Evolutionary conservation across 176 grass and related monocot genomes (phyloP).

Genomic region (Typha latifolia): DNA sequence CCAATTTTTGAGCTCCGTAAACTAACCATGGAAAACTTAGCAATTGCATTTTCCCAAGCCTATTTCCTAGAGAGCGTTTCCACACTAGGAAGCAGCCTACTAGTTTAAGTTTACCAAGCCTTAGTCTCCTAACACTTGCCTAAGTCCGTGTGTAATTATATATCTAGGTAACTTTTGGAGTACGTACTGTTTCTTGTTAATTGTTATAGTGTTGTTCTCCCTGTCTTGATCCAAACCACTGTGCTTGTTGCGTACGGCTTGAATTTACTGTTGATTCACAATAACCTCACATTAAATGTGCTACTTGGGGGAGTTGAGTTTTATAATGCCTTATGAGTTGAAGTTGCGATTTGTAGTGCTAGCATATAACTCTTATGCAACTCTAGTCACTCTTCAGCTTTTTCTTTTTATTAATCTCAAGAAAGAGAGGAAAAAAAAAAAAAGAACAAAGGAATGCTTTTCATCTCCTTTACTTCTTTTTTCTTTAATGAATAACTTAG

Average conservation of each 20-base stretch:
- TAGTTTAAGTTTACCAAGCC: constrained; percentile 28
- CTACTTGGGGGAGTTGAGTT: too few relatives aligned
- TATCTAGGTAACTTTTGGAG: constrained; percentile 18
- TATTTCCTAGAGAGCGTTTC: not conserved
- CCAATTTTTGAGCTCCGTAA: not conserved
- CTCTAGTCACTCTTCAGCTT: too few relatives aligned
- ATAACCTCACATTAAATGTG: too few relatives aligned
- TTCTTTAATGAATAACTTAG: too few relatives aligned
- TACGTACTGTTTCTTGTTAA: constrained; percentile 14
- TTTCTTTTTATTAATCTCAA: too few relatives aligned
- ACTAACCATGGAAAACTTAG: not conserved
- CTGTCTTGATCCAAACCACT: not conserved
- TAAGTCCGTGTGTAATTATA: constrained; percentile 24
- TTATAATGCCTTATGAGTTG: too few relatives aligned
- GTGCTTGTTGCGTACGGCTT: not conserved
- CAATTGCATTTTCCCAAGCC: not conserved
- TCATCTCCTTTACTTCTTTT: too few relatives aligned
- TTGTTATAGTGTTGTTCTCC: not conserved
- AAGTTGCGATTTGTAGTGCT: too few relatives aligned
- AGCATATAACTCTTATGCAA: too few relatives aligned
- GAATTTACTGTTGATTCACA: not conserved
- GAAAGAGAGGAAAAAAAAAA: too few relatives aligned
- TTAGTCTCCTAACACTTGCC: constrained; percentile 12
- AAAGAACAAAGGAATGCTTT: too few relatives aligned
- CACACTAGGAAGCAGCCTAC: constrained; percentile 2